Base-by-base conservation (phyloP, 1,284 basidiomycete species). In the Sphagnurus paluster region DNA sequence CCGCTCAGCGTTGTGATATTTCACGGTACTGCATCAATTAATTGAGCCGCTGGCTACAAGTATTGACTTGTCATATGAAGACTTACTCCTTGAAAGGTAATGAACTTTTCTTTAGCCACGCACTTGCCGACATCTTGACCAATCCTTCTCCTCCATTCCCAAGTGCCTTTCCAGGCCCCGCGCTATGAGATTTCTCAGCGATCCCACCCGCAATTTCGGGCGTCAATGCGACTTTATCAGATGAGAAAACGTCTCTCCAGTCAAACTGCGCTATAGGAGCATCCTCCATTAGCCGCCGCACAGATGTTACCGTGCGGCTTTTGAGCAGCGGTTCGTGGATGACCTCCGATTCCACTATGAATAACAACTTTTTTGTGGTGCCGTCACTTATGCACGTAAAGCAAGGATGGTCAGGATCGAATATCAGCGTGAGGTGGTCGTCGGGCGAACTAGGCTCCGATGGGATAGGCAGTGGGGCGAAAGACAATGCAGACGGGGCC, bases 81-180 rank as follows among this genome's bases (percentile, higher is more conserved):
- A 38, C 46, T 6, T 35, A 48, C 46, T 48, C 28, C 17, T 43
- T 42, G 37, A 48, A 48, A 1, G 46, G 46, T 28, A 48, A 20
- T 9, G 40, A n/a, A n/a, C 46, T 48, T 25, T 48, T 48, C 29
- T 48, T 48, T 24, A 48, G 32, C 46, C 46, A 48, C 11, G 39
- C 19, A 42, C 46, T 39, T 9, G 40, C 41, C 2, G 43, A n/a
- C 36, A 44, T 44, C 10, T 19, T 34, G 5, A 42, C 25, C 19
- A 42, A 20, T 4, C 32, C 40, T 16, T 35, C 40, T n/a, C 30
- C 40, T 7, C 40, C 16, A 19, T 29, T 29, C 24, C 38, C 21
- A 7, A 19, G 20, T 16, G n/a, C n/a, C n/a, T n/a, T n/a, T n/a
- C n/a, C n/a, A n/a, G n/a, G n/a, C n/a, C n/a, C n/a, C n/a, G n/a